Evolutionary conservation across 2,329 filamentous ascomycete genomes (phyloP), one percentile per base, ranked within the genome.

Genomic region (Pleoardoris graminearum): DNA sequence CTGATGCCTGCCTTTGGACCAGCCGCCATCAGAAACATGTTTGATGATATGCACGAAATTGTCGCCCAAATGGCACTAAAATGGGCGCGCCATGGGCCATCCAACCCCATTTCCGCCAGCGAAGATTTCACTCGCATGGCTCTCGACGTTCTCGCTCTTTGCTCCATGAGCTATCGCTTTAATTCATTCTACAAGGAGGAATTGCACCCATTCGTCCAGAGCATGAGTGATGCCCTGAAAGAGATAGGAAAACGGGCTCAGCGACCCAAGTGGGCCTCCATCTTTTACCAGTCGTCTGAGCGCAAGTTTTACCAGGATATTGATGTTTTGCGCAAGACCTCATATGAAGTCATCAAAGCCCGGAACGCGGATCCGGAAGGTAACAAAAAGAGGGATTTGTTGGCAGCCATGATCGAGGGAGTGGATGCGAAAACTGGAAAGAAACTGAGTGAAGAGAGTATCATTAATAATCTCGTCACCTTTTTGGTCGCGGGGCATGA

Each of bases 1-100:
- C 74, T 90, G 48, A 80, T 87, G 62, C 86, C 87, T 0, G 86
- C 85, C 2, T 89, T 90, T 66, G 87, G 87, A 0, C 87, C 87
- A 0, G 69, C 89, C 19, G 79, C 82, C 1, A 89, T 91, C 61
- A 79, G 82, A 30, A 76, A 73, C 50, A 90, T 90, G 57, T 57
- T 48, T 17, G 37, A 48, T 32, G 46, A 41, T 17, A 48, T 48
- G 46, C 46, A 48, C 36, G 87, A 89, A 58, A 84, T 89, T 54
- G 81, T 85, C 4, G 77, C 79, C 0, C 86, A 90, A 64, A 71
- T 90, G 45, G 79, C 81, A 8, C 77, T 88, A 72, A 89, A 89
- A 68, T 86, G 86, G 81, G 86, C 85, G 16, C 79, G 87, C 29
- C 78, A 83, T 45, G 70, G 71, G 4, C 50, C 68, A 1, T 58